Evolutionary conservation across 352 stramenopile species (phyloP).

Genomic region (Pythium utonaiense): DNA sequence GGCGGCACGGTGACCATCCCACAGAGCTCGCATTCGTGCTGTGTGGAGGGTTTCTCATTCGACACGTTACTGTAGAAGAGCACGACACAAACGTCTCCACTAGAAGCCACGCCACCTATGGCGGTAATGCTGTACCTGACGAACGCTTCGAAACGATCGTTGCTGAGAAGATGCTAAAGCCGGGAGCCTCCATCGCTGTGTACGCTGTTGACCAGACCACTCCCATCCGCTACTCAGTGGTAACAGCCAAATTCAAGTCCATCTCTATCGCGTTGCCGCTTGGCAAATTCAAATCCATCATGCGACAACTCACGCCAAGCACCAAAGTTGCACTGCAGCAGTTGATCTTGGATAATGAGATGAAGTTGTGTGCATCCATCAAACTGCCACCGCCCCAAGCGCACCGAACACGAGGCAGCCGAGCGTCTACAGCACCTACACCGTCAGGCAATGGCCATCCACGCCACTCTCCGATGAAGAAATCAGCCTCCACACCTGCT

Average conservation of each 20-base stretch:
- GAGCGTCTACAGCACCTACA: background rate
- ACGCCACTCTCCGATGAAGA: background rate
- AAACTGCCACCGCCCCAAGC: constrained; percentile 11
- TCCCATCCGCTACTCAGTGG: constrained; percentile 32
- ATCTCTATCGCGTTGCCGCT: constrained; percentile 46
- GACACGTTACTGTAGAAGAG: constrained; percentile 18
- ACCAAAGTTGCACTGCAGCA: constrained; percentile 32
- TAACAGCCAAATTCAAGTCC: constrained; percentile 52
- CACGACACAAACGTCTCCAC: background rate
- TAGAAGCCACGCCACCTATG: background rate
- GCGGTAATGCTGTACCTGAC: too few species aligned
- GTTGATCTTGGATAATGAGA: constrained; percentile 34
- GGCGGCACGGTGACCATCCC: constrained; percentile 32
- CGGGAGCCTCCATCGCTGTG: constrained; percentile 31
- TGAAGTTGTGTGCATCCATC: constrained; percentile 31
- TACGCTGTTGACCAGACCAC: constrained; percentile 32
- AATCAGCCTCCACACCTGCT: constrained; percentile 2
- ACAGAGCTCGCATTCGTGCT: constrained; percentile 48
- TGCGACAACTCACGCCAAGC: constrained; percentile 34
- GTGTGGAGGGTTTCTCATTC: constrained; percentile 45
- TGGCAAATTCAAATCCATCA: constrained; percentile 50
- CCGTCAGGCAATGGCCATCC: background rate
- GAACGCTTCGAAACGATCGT: constrained; percentile 20
- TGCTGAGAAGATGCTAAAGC: constrained; percentile 43
- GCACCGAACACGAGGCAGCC: background rate